A percentile compares a stretch with the other conserved stretches of the same genome.
phyloP scores from a whole-genome alignment of 2,329 filamentous ascomycete genomes.

The Setomelanomma holmii region DNA sequence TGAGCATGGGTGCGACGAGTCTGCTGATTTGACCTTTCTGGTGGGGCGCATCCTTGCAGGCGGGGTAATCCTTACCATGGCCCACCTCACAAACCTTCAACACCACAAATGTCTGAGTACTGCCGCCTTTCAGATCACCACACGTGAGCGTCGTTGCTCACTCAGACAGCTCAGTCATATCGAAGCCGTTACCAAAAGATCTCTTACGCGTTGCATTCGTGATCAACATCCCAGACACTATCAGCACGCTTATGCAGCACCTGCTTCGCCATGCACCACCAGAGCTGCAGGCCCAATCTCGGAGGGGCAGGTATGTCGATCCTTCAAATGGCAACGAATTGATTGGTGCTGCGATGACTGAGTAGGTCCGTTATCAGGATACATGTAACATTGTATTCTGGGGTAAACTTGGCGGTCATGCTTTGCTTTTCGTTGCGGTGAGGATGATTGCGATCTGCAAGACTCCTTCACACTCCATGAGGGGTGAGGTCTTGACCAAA shows the following conservation, averaged over 20 bases:
- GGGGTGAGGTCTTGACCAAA: too few species aligned
- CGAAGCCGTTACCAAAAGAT: neutral
- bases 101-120: neutral
- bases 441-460: neutral
- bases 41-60: neutral
- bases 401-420: neutral
- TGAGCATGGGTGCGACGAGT: too few species aligned
- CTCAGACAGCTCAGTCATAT: too few species aligned
- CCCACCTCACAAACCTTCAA: neutral
- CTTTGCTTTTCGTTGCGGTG: neutral
- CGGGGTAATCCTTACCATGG: neutral
- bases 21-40: neutral
- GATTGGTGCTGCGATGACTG: neutral
- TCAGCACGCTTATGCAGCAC: neutral
- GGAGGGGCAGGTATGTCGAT: neutral
- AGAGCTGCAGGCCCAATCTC: neutral
- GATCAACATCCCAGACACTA: neutral
- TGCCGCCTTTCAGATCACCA: neutral
- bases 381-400: neutral
- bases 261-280: neutral
- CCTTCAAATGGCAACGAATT: neutral
- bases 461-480: neutral
- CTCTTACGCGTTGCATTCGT: neutral
- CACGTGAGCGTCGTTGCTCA: neutral
- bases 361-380: neutral